Conservation (phyloP, 139 green algal species). For the Chlamydomonas applanata region DNA sequence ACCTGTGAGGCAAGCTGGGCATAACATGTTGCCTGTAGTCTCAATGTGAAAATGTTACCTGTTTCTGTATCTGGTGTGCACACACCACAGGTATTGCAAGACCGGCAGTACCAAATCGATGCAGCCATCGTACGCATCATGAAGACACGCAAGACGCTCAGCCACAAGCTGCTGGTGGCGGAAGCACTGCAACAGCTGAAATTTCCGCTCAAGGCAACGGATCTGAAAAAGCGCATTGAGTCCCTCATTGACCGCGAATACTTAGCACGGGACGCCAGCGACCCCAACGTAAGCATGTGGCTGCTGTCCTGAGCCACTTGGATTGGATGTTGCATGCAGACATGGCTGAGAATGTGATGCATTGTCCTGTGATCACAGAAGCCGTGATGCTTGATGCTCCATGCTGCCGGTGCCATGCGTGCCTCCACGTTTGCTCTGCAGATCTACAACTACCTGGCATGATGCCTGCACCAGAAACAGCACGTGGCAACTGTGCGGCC, state of each 20-base stretch:
- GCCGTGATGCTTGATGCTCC: neutral
- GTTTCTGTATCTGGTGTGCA: neutral
- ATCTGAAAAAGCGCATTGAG: slow-evolving; percentile 99
- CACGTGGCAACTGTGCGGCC: no score
- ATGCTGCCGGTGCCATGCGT: neutral
- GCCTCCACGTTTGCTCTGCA: neutral
- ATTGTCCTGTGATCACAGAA: neutral
- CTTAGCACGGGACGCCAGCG: slow-evolving; percentile 79
- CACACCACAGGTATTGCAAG: slow-evolving; percentile 74
- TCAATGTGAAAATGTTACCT: neutral
- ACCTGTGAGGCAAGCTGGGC: neutral
- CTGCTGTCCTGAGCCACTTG: no score
- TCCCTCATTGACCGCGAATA: slow-evolving; percentile 98
- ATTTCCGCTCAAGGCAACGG: slow-evolving; percentile 83
- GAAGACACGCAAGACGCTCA: slow-evolving; percentile 94
- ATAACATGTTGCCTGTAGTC: neutral
- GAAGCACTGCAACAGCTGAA: slow-evolving; percentile 93
- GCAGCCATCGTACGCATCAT: slow-evolving; percentile 90
- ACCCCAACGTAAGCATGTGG: slow-evolving; percentile 61
- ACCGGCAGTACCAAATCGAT: slow-evolving; percentile 95
- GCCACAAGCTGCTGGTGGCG: slow-evolving; percentile 90
- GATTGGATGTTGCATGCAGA: no score
- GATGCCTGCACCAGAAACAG: no score
- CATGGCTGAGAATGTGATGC: neutral
- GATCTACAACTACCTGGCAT: slow-evolving; percentile 72